These are phyloP conservation scores for Porcisia hertigi DNA, from an alignment of 208 protist genomes.

Conservation along the genomic window DNA sequence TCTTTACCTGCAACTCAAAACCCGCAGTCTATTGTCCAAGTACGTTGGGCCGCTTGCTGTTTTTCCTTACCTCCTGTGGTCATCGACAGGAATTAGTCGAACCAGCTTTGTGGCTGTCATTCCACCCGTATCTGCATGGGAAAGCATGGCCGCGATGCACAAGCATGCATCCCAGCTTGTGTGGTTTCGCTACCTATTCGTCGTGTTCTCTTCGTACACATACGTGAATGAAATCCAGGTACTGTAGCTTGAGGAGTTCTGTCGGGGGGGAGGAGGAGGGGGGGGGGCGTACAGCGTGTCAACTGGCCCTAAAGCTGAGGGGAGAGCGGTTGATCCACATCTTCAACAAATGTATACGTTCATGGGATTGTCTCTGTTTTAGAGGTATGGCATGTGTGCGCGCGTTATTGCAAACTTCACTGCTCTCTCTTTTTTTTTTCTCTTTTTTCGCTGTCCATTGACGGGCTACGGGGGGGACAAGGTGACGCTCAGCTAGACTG, in stretches of 20 bases:
- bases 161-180: conserved; percentile 93
- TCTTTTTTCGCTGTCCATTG: neutral
- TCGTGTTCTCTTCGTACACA: conserved; percentile 95
- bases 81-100: conserved; percentile 18
- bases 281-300: neutral
- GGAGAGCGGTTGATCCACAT: neutral
- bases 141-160: conserved; percentile 82
- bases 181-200: conserved; percentile 97
- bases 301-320: neutral
- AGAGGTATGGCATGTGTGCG: too few relatives aligned
- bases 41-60: conserved; percentile 58
- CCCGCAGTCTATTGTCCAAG: conserved; percentile 61
- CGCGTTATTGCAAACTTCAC: neutral
- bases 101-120: conserved; percentile 57
- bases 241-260: conserved; percentile 9
- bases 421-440: neutral
- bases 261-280: neutral
- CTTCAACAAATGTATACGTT: neutral
- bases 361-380: neutral
- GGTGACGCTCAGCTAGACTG: neutral
- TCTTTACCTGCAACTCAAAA: conserved; percentile 64
- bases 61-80: conserved; percentile 29
- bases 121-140: conserved; percentile 46
- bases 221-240: conserved; percentile 89
- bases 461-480: too few relatives aligned